Base-by-base conservation (phyloP, 768 basidiomycete genomes). In the Favolaschia claudopus region DNA sequence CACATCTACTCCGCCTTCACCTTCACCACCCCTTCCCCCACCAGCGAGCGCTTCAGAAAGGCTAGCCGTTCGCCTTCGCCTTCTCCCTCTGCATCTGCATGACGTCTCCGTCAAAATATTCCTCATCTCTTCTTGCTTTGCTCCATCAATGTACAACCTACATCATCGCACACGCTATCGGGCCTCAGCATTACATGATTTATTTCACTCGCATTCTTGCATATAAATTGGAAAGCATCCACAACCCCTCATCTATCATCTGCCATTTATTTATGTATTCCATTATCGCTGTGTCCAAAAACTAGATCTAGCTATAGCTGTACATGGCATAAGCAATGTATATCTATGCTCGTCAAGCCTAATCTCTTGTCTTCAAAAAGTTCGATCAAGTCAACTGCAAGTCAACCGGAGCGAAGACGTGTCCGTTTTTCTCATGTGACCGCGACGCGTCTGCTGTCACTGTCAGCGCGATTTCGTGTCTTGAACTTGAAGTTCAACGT, bases 1-100 rank as follows among this genome's bases (percentile, higher is more conserved):
- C 82, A 79, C 58, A 87, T 87, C 58, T 91, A 89, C 70, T 80
- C 89, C 20, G 81, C 89, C 5, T 93, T 93, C 70, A 92, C 91
- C 4, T 93, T 93, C 76, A 82, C 86, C 15, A 88, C 89, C 1
- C 91, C 91, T 7, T 88, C 88, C 1, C 85, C 84, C 10, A 78
- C 84, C 1, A 80, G 82, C 49, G 75, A 83, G 55, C 85, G 86
- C 53, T 82, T 82, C 73, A 81, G 74, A 66, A 76, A 80, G 69
- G 71, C 74, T 20, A 77, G 72, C 31, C 74, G 75, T 34, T 50
- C 59, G 44, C 34, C 43, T 42, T 4, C 52, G 54, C 55, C 61
- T 67, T 58, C 52, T 57, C 67, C 58, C 51, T 70, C 66, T 58
- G 69, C 40, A 70, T 46, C 47, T 27, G 56, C 52, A 54, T 70